Base-by-base conservation (phyloP, 1,139 yeast species). In the Geotrichum bryndzae region DNA sequence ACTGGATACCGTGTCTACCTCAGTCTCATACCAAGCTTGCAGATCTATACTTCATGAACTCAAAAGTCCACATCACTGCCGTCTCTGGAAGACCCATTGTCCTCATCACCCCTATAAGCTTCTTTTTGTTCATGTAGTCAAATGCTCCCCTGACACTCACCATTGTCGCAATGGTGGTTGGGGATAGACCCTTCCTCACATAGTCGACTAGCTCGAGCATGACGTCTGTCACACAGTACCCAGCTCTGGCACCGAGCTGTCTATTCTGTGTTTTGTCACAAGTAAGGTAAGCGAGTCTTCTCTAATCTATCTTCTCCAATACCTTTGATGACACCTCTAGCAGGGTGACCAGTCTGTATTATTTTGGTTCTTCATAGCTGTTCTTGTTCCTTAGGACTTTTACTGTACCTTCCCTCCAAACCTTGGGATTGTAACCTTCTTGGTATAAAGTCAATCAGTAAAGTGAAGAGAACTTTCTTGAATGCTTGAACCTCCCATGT, bases 101-200 rank as follows among this genome's bases (percentile, higher is more conserved):
- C 13, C 23, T 25, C 57, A 45, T 54, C 11, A 35, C 58, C 13
- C 50, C 57, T 25, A 64, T 31, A n/a, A 64, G 54, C 3, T 54
- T 62, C 23, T 60, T 56, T 15, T 55, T 29, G 48, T 63, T 52
- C 3, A 66, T 66, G 46, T 63, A 59, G 54, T 64, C 67, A 46
- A 66, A 66, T 5, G 67, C 68, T 3, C 67, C 66, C 53, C 61
- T 58, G 58, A 62, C 57, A 54, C 60, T 67, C 2, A 64, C 61
- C 57, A 60, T 52, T 54, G 64, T 46, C 22, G 59, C 57, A 5
- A 56, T 41, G 11, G 64, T 57, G 18, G 51, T 57, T 2, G 11
- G 1, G 51, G 27, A 15, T n/a, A 18, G 27, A 11, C 2, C 51
- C 7, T 18, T 25, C 25, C 48, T 48, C 4, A 3, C 52, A 5